phyloP scores from a whole-genome alignment of 2,329 filamentous ascomycete species.

The Talaromyces sp. region DNA sequence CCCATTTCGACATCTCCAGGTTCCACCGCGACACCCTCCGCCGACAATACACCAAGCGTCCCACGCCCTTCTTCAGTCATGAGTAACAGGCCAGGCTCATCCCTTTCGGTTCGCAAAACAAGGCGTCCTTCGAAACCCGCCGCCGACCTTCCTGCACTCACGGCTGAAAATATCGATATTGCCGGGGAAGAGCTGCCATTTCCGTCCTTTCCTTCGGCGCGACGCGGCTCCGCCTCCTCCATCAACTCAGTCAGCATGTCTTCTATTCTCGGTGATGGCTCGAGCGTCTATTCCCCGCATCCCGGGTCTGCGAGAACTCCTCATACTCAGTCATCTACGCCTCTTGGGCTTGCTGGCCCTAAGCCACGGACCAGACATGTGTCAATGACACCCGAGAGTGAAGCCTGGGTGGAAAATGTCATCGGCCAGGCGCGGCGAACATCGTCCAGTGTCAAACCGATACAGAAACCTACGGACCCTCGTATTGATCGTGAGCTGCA shows the following conservation, averaged over 20 bases:
- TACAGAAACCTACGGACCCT: conserved; percentile 18
- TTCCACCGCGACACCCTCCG: conserved; percentile 22
- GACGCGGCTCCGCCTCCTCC: conserved; percentile 36
- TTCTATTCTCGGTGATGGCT: conserved; percentile 23
- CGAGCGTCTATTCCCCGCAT: conserved; percentile 20
- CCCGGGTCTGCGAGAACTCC: conserved; percentile 21
- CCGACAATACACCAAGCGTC: conserved; percentile 21
- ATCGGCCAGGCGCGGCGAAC: conserved; percentile 40
- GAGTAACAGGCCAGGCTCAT: conserved; percentile 33
- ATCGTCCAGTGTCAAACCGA: conserved; percentile 29
- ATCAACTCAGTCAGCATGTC: conserved; percentile 29
- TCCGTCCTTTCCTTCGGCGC: conserved; percentile 23
- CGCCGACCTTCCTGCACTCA: conserved; percentile 23
- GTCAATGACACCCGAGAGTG: conserved; percentile 41
- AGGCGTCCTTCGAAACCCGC: conserved; percentile 34
- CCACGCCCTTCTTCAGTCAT: conserved; percentile 34
- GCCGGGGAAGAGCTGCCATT: conserved; percentile 25
- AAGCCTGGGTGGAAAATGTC: conserved; percentile 46
- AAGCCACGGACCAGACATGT: conserved; percentile 35
- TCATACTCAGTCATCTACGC: conserved; percentile 22
- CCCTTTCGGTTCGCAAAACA: conserved; percentile 35
- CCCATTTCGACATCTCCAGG: conserved; percentile 27
- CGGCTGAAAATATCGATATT: conserved; percentile 23
- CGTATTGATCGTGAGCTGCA: conserved; percentile 15
- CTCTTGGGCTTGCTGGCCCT: conserved; percentile 43